These are phyloP conservation scores for Corylus americana DNA, from an alignment of 306 rosid species.

Conservation along the genomic window DNA sequence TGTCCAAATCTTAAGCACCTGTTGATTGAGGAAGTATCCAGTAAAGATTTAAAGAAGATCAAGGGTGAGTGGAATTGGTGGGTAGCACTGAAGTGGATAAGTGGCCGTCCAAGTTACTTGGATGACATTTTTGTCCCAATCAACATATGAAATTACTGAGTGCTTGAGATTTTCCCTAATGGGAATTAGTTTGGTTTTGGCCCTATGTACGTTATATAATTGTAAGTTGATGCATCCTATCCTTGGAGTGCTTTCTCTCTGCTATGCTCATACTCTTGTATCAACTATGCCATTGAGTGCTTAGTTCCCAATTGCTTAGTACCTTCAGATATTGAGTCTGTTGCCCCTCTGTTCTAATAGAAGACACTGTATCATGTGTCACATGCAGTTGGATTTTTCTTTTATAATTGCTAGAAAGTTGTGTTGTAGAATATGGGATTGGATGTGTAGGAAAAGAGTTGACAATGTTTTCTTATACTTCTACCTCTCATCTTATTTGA, in stretches of 20 bases:
- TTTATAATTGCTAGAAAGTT: too few species aligned
- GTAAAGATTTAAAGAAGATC: not conserved
- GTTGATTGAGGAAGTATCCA: constrained; percentile 7
- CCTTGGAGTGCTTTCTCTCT: not conserved
- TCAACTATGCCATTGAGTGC: not conserved
- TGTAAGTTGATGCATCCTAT: not conserved
- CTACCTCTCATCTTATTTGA: too few species aligned
- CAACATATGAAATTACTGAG: not conserved
- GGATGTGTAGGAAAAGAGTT: too few species aligned
- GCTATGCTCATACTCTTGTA: not conserved
- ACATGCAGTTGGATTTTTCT: too few species aligned
- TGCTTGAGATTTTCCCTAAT: not conserved
- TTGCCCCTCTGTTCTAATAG: too few species aligned
- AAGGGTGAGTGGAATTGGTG: constrained; percentile 28
- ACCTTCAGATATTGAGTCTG: too few species aligned
- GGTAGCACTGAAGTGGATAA: constrained; percentile 9
- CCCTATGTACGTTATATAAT: not conserved
- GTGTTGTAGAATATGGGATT: too few species aligned
- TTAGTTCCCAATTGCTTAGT: too few species aligned
- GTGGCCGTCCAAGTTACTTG: not conserved
- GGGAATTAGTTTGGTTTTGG: too few species aligned
- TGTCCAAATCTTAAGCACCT: constrained; percentile 13
- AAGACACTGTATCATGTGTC: too few species aligned
- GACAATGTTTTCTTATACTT: too few species aligned
- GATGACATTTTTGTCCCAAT: constrained; percentile 1